phyloP scores from a whole-genome alignment of 441 rosid species.

The Adansonia gregorii region DNA sequence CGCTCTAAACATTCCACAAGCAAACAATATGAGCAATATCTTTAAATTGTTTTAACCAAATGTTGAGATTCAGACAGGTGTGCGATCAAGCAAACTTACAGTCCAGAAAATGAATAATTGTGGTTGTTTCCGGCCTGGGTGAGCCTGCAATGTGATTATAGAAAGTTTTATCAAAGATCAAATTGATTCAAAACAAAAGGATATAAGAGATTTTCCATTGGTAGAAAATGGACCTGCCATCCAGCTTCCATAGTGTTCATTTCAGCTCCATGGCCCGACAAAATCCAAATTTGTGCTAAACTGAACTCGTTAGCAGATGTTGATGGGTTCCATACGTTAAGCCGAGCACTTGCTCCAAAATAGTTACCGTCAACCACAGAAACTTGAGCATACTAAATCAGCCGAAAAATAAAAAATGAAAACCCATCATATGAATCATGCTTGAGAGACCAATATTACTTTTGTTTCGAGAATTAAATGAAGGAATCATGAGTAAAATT shows the following conservation, averaged over 20 bases:
- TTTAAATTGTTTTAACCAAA: neutral
- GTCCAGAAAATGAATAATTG: constrained; percentile 33
- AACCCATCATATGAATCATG: neutral
- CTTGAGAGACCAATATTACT: neutral
- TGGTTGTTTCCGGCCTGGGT: neutral
- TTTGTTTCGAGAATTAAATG: neutral
- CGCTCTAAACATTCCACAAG: constrained; percentile 10
- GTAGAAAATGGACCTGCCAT: constrained; percentile 30
- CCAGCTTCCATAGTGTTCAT: constrained; percentile 33
- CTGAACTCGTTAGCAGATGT: constrained; percentile 20
- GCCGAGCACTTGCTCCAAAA: constrained; percentile 31
- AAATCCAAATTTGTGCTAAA: constrained; percentile 33
- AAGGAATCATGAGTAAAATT: neutral
- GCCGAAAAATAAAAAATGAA: no score
- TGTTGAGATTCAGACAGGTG: neutral
- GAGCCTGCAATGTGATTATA: constrained; percentile 1
- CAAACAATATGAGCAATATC: neutral
- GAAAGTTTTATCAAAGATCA: neutral
- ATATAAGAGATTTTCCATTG: neutral
- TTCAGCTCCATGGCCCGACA: neutral
- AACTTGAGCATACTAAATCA: constrained; percentile 32
- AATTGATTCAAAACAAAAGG: neutral
- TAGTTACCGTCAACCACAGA: neutral
- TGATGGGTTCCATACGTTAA: constrained; percentile 35
- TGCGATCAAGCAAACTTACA: constrained; percentile 24